Base-by-base conservation (phyloP, 2,329 filamentous ascomycete genomes). In the Ascochyta clinopodiicola region DNA sequence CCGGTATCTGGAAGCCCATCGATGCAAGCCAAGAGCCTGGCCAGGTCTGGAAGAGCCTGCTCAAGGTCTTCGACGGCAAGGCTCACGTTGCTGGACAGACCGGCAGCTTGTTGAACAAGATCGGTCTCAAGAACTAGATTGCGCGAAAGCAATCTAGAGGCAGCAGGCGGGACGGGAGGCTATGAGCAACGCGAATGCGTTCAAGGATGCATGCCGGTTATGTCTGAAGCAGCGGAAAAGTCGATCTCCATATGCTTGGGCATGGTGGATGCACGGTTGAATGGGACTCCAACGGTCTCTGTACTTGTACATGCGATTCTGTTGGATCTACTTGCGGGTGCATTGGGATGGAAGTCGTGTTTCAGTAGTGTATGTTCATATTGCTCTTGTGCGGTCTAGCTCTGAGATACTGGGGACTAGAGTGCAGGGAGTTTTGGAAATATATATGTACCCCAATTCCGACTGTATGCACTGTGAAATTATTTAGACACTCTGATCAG, bases 1-100 rank as follows among this genome's bases (percentile, higher is more conserved):
- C 91, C 44, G 93, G 93, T 67, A 97, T 99, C 83, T 99, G 95
- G 95, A 89, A 89, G 78, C 89, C 90, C 61, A 86, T 99, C 70
- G 95, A 99, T 77, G 95, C 95, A 63, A 96, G 91, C 82, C 92
- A 99, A 83, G 89, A 96, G 80, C 95, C 95, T 19, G 91, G 91
- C 43, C 88, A 93, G 78, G 95, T 99, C 60, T 99, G 95, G 95
- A 93, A 92, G 84, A 91, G 88, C 77, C 82, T 99, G 77, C 82
- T 98, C 61, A 86, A 87, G 71, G 88, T 97, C 69, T 94, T 99
- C 74, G 86, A 89, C 68, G 82, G 88, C 74, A 76, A 76, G 62
- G 69, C 75, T 27, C 63, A 69, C 47, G 69, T 75, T 49, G 73
- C 74, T 29, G 73, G 72, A 52, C 71, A 71, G 44, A 71, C 71